Evolutionary conservation across 1,139 yeast genomes (phyloP), one percentile per base, ranked within the genome.

Genomic region (Yamadazyma membranifaciens): DNA sequence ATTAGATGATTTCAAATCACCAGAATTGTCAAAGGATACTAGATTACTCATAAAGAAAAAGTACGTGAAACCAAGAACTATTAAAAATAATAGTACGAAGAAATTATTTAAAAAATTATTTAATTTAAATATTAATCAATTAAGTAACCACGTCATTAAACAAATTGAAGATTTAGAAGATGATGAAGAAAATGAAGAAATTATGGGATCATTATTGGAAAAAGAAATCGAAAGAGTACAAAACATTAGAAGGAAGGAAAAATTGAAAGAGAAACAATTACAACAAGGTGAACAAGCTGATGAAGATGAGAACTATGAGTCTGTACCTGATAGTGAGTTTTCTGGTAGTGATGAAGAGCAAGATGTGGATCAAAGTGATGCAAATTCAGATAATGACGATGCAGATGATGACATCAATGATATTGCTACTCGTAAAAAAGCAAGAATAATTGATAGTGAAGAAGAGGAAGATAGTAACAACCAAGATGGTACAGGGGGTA

Each of bases 161-260:
- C 48, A 60, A 9, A 27, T 20, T 5, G 30, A 39, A 17, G 46
- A 60, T 32, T 12, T 47, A 4, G 73, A 68, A 42, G 55, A 68
- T 35, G 55, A 68, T 35, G 69, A 69, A 41, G 60, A 67, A 48
- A 73, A 68, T 39, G 74, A 68, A 37, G 73, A 68, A 39, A 59
- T 64, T 16, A 67, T 68, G 73, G 73, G 72, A 3, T 59, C 67
- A n/a, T 63, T 83, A 35, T 65, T 83, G 48, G 88, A 83, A 49
- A 71, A 78, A 43, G 91, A 84, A 54, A 71, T 80, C 51, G 75
- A 75, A 46, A 66, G 82, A 47, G 77, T 67, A 26, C 62, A 79
- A 51, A 69, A 65, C 38, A 68, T 76, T 26, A 67, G 82, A 43
- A 75, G 70, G 50, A 72, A 69, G 42, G 87, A 78, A 42, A 69